These are phyloP conservation scores for Arthrocladium fulminans DNA, from an alignment of 2,329 filamentous ascomycete species.

Conservation along the genomic window DNA sequence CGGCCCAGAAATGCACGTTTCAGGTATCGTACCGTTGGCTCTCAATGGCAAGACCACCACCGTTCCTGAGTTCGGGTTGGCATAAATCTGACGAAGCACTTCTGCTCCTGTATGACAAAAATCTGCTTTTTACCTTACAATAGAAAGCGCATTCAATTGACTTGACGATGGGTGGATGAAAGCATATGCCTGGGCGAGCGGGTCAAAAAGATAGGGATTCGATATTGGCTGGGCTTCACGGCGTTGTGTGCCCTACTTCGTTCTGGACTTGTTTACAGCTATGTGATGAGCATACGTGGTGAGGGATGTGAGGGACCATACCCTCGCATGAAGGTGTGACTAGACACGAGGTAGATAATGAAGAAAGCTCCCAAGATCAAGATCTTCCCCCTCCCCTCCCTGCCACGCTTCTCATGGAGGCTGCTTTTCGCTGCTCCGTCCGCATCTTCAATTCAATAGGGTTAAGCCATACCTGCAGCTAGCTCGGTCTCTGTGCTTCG, in stretches of 20 bases:
- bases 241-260: constrained; percentile 1
- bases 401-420: no score
- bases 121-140: not conserved
- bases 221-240: constrained; percentile 3
- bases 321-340: not conserved
- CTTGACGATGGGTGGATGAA: constrained; percentile 8
- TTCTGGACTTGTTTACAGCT: not conserved
- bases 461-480: no score
- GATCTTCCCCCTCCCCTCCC: no score
- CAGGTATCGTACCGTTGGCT: constrained; percentile 89
- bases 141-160: constrained; percentile 7
- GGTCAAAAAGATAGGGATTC: not conserved
- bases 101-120: constrained; percentile 6
- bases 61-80: constrained; percentile 50
- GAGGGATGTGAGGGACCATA: not conserved
- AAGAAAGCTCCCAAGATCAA: no score
- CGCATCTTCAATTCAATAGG: no score
- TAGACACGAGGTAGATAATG: constrained; percentile 3
- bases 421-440: no score
- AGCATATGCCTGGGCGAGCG: constrained; percentile 5
- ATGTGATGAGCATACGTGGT: not conserved
- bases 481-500: no score
- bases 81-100: constrained; percentile 8
- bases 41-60: constrained; percentile 56
- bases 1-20: constrained; percentile 77